Base-by-base conservation (phyloP, 208 protist genomes). In the Leishmania arabica region DNA sequence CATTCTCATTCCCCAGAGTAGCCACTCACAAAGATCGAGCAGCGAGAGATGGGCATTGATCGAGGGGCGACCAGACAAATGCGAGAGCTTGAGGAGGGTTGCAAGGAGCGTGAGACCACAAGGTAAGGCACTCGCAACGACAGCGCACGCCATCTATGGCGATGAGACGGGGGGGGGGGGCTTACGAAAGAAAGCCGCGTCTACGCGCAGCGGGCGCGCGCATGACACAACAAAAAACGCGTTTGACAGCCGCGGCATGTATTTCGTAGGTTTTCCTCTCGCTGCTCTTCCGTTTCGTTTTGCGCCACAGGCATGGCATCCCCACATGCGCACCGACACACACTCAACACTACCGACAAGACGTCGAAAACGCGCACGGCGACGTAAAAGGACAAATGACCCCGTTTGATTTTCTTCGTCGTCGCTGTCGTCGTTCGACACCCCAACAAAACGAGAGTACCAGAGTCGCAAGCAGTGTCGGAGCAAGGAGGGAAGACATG, bases 41-140 rank as follows among this genome's bases (percentile, higher is more conserved):
- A 60, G 3, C 13, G 49, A 37, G 49, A 37, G 27, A 62, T 34
- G 49, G 37, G 77, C 45, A 84, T 2, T 71, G 27, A 7, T 13
- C 15, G 9, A 71, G 54, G 68, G 65, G 7, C 42, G 51, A 21
- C 51, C 0, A 54, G 4, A 54, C 51, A 0, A 54, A 54, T 54
- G 17, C 51, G 11, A 54, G 17, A 4, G 51, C 21, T 13, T 21
- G 17, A 21, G 71, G 7, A 76, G 9, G 66, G 45, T 40, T 9
- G 66, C 64, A 65, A 75, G 75, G 42, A 49, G 68, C 74, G 79
- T 34, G 19, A 73, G 42, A n/a, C 37, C n/a, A 73, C 27, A 64
- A 64, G 6, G 19, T 27, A 64, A 11, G 19, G 58, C 19, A 11
- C 34, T 64, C 15, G 58, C 9, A 64, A 64, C 11, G n/a, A 64